Conservation (phyloP, 2,329 filamentous ascomycete genomes). For the Xylariaceae sp. region DNA sequence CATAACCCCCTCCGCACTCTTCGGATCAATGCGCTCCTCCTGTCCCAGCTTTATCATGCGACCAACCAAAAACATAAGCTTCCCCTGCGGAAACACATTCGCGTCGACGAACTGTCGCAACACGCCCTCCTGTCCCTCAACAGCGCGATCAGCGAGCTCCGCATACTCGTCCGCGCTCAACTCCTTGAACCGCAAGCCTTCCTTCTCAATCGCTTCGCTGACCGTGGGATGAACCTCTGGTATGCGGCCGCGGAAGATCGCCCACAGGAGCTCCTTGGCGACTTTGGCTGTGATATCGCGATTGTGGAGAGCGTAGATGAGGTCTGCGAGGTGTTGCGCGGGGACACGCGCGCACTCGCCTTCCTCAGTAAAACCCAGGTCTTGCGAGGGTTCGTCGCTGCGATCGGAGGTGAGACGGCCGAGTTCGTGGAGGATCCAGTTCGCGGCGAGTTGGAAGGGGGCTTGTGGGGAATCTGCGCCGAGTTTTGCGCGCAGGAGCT, state of each 20-base stretch:
- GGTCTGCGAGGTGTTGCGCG: conserved; percentile 43
- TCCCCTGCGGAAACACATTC: conserved; percentile 48
- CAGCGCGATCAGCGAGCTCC: conserved; percentile 40
- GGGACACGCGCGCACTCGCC: conserved; percentile 46
- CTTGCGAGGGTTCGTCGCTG: conserved; percentile 30
- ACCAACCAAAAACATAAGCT: conserved; percentile 56
- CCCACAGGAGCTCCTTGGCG: conserved; percentile 54
- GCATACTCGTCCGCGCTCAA: conserved; percentile 45
- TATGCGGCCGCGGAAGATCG: conserved; percentile 45
- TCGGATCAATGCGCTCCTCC: conserved; percentile 51
- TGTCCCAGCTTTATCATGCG: conserved; percentile 52
- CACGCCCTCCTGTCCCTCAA: conserved; percentile 44
- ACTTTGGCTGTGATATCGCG: conserved; percentile 51
- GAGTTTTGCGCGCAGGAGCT: conserved; percentile 33
- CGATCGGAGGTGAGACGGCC: conserved; percentile 58
- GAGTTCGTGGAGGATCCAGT: conserved; percentile 71
- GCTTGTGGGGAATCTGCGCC: conserved; percentile 21
- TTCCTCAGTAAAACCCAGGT: conserved; percentile 37
- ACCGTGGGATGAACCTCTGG: conserved; percentile 36
- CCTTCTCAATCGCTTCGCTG: conserved; percentile 40
- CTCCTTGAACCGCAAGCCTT: conserved; percentile 52
- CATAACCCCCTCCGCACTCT: conserved; percentile 46
- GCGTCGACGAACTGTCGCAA: conserved; percentile 42
- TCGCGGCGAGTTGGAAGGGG: conserved; percentile 47
- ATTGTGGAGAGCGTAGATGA: conserved; percentile 44